These are phyloP conservation scores for Phanerochaete carnosa DNA, from an alignment of 768 basidiomycete species.

Conservation along the genomic window DNA sequence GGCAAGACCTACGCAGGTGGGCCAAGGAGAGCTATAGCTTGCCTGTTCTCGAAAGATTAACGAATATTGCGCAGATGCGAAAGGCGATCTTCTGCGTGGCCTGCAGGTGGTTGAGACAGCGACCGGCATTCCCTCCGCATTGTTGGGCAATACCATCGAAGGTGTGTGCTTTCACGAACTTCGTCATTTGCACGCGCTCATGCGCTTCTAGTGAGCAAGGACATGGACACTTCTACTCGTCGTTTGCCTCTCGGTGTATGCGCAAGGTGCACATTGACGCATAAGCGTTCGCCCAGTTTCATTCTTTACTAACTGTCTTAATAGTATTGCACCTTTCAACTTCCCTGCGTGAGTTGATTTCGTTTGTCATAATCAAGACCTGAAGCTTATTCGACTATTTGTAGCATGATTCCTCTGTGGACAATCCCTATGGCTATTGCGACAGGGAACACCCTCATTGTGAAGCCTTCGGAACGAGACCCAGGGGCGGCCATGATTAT, in stretches of 20 bases:
- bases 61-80: slow-evolving; percentile 65
- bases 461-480: slow-evolving; percentile 96
- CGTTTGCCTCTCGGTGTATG: slow-evolving; percentile 86
- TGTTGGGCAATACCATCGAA: slow-evolving; percentile 92
- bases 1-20: slow-evolving; percentile 88
- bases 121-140: slow-evolving; percentile 72
- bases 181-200: neutral
- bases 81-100: slow-evolving; percentile 91
- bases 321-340: slow-evolving; percentile 82
- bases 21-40: slow-evolving; percentile 4
- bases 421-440: slow-evolving; percentile 86
- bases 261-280: slow-evolving; percentile 41
- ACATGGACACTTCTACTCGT: slow-evolving; percentile 93
- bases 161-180: slow-evolving; percentile 40
- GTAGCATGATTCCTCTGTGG: slow-evolving; percentile 91
- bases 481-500: slow-evolving; percentile 98
- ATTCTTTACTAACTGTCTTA: neutral
- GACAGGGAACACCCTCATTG: slow-evolving; percentile 90
- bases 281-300: neutral
- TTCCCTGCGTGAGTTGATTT: slow-evolving; percentile 74
- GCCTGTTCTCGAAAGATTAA: neutral
- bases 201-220: slow-evolving; percentile 68
- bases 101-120: slow-evolving; percentile 86
- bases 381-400: neutral
- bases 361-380: no score